Base-by-base conservation (phyloP, 148 eudicot genomes). In the Cornus florida region DNA sequence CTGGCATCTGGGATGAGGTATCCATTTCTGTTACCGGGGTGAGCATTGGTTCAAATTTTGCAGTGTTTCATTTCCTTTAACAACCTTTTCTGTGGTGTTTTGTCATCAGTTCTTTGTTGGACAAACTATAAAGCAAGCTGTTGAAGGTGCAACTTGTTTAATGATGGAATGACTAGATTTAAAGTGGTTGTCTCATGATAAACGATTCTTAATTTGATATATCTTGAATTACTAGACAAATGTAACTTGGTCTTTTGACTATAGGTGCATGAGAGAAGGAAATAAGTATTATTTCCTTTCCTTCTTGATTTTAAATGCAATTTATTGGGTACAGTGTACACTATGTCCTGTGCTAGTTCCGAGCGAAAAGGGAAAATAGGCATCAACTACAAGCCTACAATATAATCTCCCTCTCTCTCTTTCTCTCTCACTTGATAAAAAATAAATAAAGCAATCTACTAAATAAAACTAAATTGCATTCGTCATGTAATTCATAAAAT, bases 1-100 rank as follows among this genome's bases (percentile, higher is more conserved):
- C 99, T 83, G 99, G 99, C 80, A 94, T 97, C 83, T 97, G 99
- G 99, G 99, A 97, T 81, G 98, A 97, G 84, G 98, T 97, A 65
- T 97, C 98, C 70, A 82, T 94, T 82, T 79, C 89, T 71, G 86
- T 92, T 74, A 88, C 92, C 50, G 99, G 99, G 97, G 99, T 97
- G 75, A 84, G 97, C 86, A 82, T 35, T 72, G 67, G 46, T 71
- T 75, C 53, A 70, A 20, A 28, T 62, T 50, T 16, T 69, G 13
- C 62, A 62, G 8, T 75, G 59, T 60, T 35, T 75, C 70, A 48
- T 43, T 62, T 71, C 5, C 41, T 71, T 66, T 24, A 56, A 22
- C 57, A 59, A 53, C 72, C 23, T 67, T 73, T 22, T 33, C 13
- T 67, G 20, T 24, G 7, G 43, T 53, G 6, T 32, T 23, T 67